Conservation (phyloP, 306 rosid genomes). For the Lathyrus oleraceus region DNA sequence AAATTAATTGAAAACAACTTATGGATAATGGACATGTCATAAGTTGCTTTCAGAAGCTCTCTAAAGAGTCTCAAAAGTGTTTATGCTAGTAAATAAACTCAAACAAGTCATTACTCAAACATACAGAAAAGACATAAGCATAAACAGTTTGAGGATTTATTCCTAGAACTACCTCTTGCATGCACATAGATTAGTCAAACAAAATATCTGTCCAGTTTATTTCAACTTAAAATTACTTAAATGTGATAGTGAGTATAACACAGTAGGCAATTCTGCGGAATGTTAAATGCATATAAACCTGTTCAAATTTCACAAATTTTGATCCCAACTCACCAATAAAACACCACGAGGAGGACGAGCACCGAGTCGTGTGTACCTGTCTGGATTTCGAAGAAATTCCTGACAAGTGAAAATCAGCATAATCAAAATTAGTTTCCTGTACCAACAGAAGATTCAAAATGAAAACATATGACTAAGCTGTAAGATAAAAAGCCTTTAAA, state of each 20-base stretch:
- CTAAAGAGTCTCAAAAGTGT: background rate
- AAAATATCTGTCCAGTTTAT: constrained; percentile 10
- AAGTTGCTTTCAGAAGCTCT: background rate
- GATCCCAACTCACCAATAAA: constrained; percentile 69
- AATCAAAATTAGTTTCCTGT: constrained; percentile 26
- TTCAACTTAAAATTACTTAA: constrained; percentile 24
- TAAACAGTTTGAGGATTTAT: constrained; percentile 19
- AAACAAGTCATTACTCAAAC: constrained; percentile 5
- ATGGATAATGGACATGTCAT: background rate
- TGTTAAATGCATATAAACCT: constrained; percentile 4
- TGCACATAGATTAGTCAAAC: constrained; percentile 30
- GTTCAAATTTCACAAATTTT: constrained; percentile 22
- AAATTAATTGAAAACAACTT: background rate
- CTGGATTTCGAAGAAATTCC: constrained; percentile 98
- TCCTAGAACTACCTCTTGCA: constrained; percentile 28
- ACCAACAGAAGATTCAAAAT: constrained; percentile 28
- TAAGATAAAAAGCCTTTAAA: constrained; percentile 26
- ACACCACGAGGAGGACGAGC: constrained; percentile 99
- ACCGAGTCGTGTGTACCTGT: constrained; percentile 74
- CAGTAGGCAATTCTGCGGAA: background rate
- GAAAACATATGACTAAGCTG: constrained; percentile 4
- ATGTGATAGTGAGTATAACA: constrained; percentile 7
- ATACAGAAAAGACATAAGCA: background rate
- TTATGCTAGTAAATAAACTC: background rate
- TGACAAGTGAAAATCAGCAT: constrained; percentile 47